Evolutionary conservation across 495 filamentous ascomycete species (phyloP).

Genomic region (Lophiotrema nucula): DNA sequence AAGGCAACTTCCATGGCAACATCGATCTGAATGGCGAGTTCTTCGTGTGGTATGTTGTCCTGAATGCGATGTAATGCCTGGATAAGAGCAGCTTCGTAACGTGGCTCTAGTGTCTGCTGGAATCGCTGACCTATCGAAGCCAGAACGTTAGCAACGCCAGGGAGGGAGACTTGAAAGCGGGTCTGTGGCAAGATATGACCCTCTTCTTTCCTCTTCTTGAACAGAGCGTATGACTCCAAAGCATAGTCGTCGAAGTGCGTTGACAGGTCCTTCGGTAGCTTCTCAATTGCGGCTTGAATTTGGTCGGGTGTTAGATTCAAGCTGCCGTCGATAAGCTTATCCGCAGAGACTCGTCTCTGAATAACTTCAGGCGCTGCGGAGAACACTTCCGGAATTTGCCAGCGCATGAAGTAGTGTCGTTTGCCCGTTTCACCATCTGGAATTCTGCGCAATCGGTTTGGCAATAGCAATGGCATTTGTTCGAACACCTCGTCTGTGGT

Average conservation of each 20-base stretch:
- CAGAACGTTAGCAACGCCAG: slow-evolving; percentile 40
- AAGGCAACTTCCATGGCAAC: slow-evolving; percentile 41
- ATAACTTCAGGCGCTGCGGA: slow-evolving; percentile 34
- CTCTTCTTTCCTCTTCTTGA: slow-evolving; percentile 21
- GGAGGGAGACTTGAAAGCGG: slow-evolving; percentile 47
- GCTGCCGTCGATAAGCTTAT: slow-evolving; percentile 27
- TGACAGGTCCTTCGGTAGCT: slow-evolving; percentile 4
- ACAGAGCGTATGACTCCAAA: slow-evolving; percentile 41
- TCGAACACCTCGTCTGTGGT: slow-evolving; percentile 39
- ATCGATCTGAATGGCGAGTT: slow-evolving; percentile 50
- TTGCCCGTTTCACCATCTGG: slow-evolving; percentile 48
- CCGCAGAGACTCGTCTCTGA: slow-evolving; percentile 10
- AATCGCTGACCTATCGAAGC: slow-evolving; percentile 34
- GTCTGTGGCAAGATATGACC: slow-evolving; percentile 35
- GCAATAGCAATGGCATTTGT: slow-evolving; percentile 31
- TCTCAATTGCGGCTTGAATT: slow-evolving; percentile 27
- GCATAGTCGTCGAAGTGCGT: slow-evolving; percentile 43
- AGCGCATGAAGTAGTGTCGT: slow-evolving; percentile 41
- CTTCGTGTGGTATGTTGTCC: slow-evolving; percentile 41
- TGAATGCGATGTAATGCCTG: slow-evolving; percentile 41
- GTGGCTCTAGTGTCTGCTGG: slow-evolving; percentile 38
- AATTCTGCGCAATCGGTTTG: slow-evolving; percentile 40
- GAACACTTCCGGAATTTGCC: slow-evolving; percentile 40
- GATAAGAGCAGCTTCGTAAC: slow-evolving; percentile 44
- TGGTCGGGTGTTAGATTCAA: slow-evolving; percentile 17